phyloP scores from a whole-genome alignment of 1,139 yeast species.

The Suhomyces yuchorum region DNA sequence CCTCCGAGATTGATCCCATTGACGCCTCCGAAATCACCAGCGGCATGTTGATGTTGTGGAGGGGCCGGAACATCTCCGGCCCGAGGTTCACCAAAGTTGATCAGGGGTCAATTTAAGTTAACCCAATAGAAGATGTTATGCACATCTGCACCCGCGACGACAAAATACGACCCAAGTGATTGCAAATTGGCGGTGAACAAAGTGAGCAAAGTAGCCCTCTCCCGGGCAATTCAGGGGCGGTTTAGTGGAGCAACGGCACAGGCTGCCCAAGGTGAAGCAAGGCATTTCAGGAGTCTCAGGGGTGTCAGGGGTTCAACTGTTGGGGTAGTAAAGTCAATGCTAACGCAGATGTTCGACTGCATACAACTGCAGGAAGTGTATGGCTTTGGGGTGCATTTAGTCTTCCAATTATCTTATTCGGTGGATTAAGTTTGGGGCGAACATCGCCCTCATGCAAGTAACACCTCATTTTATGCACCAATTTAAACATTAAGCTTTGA shows the following conservation, averaged over 20 bases:
- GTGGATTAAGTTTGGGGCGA: constrained; percentile 4
- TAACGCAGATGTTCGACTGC: constrained; percentile 1
- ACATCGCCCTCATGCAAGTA: neutral
- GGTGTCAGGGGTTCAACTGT: neutral
- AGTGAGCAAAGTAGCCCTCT: too few species aligned
- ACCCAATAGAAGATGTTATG: constrained; percentile 1
- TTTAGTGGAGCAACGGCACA: neutral
- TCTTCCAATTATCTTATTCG: neutral
- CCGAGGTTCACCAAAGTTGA: neutral
- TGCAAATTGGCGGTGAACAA: neutral
- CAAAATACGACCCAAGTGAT: neutral
- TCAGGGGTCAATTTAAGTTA: neutral
- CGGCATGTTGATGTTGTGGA: neutral
- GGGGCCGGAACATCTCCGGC: neutral
- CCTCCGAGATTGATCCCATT: neutral
- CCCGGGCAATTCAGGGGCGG: neutral
- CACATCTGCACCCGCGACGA: neutral
- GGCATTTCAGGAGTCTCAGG: neutral
- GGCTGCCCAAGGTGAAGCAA: neutral
- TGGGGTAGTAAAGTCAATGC: neutral
- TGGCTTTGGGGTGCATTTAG: constrained; percentile 1
- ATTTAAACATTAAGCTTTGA: neutral
- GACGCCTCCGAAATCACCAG: neutral
- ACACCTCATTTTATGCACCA: neutral
- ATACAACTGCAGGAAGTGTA: constrained; percentile 1